Conservation (phyloP, 2,329 filamentous ascomycete genomes). For the Claviceps sp. region DNA sequence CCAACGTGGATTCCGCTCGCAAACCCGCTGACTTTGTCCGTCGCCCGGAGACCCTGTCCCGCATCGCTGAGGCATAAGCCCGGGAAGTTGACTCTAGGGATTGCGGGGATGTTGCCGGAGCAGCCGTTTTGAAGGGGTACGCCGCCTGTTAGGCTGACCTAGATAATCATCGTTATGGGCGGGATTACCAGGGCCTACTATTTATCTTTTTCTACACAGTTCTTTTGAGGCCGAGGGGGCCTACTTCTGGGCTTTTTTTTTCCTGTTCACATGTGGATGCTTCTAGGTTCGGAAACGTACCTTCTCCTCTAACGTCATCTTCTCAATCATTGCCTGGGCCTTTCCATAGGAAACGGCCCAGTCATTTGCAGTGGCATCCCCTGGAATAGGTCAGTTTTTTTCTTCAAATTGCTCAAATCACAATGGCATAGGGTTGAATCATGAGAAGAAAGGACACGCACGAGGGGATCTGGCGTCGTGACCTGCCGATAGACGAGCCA, state of each 20-base stretch:
- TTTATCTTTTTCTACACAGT: too few species aligned
- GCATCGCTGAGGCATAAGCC: conserved; percentile 33
- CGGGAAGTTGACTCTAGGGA: conserved; percentile 26
- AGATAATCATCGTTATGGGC: too few species aligned
- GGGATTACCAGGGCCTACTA: too few species aligned
- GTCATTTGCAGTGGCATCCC: conserved; percentile 14
- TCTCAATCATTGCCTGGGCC: conserved; percentile 53
- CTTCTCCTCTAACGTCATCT: conserved; percentile 67
- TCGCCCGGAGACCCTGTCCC: conserved; percentile 28
- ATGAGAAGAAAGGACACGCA: neutral
- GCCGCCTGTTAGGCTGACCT: conserved; percentile 60
- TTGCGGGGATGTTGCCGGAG: conserved; percentile 27
- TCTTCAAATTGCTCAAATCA: neutral
- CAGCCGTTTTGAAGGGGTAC: conserved; percentile 38
- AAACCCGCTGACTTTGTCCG: conserved; percentile 29
- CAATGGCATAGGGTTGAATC: too few species aligned
- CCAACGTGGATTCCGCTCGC: conserved; percentile 28
- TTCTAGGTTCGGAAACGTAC: neutral
- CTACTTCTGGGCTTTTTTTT: neutral
- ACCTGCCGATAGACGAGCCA: neutral
- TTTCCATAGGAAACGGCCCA: conserved; percentile 59
- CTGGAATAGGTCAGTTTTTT: neutral
- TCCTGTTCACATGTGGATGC: neutral
- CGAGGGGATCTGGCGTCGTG: neutral
- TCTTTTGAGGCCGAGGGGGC: too few species aligned